Base-by-base conservation (phyloP, 495 filamentous ascomycete species). In the Parmelia sp. region DNA sequence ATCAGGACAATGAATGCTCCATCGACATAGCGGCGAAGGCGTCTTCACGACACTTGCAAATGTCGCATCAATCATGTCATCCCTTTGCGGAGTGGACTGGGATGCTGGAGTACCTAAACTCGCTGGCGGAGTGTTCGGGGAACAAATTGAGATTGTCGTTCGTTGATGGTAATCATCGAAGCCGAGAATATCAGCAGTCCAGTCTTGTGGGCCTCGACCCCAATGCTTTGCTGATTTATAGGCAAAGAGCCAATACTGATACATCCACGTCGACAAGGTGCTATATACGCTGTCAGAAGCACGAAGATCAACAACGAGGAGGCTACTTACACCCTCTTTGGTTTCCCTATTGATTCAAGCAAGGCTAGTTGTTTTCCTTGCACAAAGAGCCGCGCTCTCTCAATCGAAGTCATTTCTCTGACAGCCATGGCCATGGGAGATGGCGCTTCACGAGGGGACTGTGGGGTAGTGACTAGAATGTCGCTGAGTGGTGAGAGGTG, bases 181-280 rank as follows among this genome's bases (percentile, higher is more conserved):
- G 21, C 64, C 58, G 33, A 69, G 71, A 58, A 65, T 33, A 27
- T 69, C 58, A 33, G 73, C 65, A 29, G 66, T 75, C 76, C 76
- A 79, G 47, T 61, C 40, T 59, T 51, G 65, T 36, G 78, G 78
- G 1, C 77, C 78, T 17, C 68, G 69, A 0, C 77, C 77, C 78
- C 76, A 79, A 53, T 73, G 66, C 60, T 76, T 79, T 15, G 76
- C 75, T 9, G 75, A 76, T 62, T 71, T 77, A 62, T 77, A 79
- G 11, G 72, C 69, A 53, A 72, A 76, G 40, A 74, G 70, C 74
- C 75, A 80, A 57, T 74, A 77, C 55, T 79, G 75, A 61, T 80
- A 73, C 55, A 79, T 62, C 76, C 68, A 73, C 36, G 63, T 70
- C 60, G 68, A 69, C 51, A 70, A 62, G 29, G 47, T 66, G 58